Conservation (phyloP, 805 yeast species). For the Tanozyma kutaoensis region DNA sequence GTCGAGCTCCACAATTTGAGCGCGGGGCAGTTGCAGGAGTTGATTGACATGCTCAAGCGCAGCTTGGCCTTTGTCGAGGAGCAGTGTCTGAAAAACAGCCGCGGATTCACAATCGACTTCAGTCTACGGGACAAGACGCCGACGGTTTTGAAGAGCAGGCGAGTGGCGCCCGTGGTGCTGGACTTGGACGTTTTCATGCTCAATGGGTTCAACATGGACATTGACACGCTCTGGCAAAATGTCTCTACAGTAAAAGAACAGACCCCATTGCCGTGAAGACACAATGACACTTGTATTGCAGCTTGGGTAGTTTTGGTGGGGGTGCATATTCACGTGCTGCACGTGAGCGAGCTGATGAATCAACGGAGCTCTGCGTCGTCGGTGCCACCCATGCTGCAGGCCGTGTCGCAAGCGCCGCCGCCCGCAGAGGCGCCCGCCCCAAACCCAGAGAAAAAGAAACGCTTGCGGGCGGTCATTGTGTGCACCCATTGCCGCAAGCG, state of each 20-base stretch:
- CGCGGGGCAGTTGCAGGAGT: background rate
- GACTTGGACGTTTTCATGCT: background rate
- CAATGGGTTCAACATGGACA: background rate
- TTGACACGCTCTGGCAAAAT: background rate
- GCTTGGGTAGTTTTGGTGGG: too few relatives aligned
- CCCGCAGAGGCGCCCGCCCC: background rate
- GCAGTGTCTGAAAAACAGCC: background rate
- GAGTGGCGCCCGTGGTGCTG: background rate
- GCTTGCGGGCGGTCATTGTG: conserved; percentile 12
- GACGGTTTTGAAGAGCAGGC: background rate
- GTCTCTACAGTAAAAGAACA: background rate
- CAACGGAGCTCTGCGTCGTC: too few relatives aligned
- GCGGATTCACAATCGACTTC: background rate
- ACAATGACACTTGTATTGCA: too few relatives aligned
- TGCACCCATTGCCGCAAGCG: conserved; percentile 18
- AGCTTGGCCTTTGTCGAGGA: background rate
- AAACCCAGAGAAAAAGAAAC: conserved; percentile 2
- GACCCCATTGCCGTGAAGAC: too few relatives aligned
- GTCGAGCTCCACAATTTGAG: background rate
- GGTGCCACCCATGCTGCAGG: too few relatives aligned
- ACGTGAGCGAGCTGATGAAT: too few relatives aligned
- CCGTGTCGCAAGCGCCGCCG: too few relatives aligned
- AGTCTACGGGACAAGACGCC: too few relatives aligned
- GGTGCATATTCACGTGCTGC: too few relatives aligned
- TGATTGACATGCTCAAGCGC: background rate